A percentile compares a stretch with the other conserved stretches of the same genome.
Evolutionary conservation across 2,329 filamentous ascomycete genomes (phyloP).

Genomic region (Graphilbum ipis-grandicollis): DNA sequence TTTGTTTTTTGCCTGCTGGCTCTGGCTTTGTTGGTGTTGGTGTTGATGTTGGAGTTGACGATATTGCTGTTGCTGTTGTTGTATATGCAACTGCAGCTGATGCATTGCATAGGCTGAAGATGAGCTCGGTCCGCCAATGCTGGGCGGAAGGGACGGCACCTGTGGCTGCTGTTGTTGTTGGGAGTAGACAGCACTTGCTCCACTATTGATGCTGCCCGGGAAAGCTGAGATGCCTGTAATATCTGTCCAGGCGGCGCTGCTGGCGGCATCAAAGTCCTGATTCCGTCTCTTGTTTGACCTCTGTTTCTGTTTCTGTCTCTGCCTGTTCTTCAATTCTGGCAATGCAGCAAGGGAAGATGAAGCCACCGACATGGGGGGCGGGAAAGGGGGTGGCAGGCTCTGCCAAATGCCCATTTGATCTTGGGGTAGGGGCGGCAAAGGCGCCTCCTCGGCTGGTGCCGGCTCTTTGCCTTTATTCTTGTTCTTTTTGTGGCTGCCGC

Average conservation of each 20-base stretch:
- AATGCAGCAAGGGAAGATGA: too few relatives aligned
- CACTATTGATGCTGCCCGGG: too few relatives aligned
- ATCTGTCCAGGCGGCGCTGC: slow-evolving; percentile 29
- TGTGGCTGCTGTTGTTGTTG: not conserved
- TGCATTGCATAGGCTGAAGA: slow-evolving; percentile 9
- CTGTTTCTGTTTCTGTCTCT: too few relatives aligned
- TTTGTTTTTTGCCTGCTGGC: not conserved
- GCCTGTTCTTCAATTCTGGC: too few relatives aligned
- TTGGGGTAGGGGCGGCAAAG: too few relatives aligned
- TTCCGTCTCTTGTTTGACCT: slow-evolving; percentile 1
- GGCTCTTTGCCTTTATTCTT: slow-evolving; percentile 11
- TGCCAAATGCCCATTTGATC: too few relatives aligned
- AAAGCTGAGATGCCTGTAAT: slow-evolving; percentile 17
- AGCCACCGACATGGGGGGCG: slow-evolving; percentile 3
- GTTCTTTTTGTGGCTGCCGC: slow-evolving; percentile 21
- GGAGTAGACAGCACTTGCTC: not conserved
- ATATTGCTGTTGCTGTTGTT: slow-evolving; percentile 3
- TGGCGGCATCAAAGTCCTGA: slow-evolving; percentile 8
- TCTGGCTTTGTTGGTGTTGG: not conserved
- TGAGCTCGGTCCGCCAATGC: slow-evolving; percentile 1
- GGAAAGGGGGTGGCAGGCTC: not conserved
- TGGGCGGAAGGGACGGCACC: slow-evolving; percentile 1
- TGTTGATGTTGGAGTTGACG: slow-evolving; percentile 1
- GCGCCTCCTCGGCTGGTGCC: not conserved
- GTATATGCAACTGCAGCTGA: slow-evolving; percentile 7